phyloP scores from a whole-genome alignment of 257 asterid genomes.

The Anisodus tanguticus region DNA sequence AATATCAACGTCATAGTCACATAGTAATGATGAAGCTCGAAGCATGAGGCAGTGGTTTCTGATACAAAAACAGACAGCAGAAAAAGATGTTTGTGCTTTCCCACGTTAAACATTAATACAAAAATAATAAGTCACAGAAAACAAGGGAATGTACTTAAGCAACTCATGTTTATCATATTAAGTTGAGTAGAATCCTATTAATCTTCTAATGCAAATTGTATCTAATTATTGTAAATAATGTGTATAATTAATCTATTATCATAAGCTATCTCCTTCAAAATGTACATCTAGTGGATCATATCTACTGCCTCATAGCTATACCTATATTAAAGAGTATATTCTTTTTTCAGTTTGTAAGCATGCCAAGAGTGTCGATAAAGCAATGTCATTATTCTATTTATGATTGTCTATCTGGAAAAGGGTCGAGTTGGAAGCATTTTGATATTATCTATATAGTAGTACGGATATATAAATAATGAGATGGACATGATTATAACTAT shows the following conservation, averaged over 20 bases:
- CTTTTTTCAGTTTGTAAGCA: constrained; percentile 45
- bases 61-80: neutral
- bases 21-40: constrained; percentile 18
- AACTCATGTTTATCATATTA: neutral
- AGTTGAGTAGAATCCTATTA: neutral
- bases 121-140: constrained; percentile 17
- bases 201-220: constrained; percentile 18
- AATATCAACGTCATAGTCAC: neutral
- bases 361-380: constrained; percentile 55
- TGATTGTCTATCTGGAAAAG: neutral
- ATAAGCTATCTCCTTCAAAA: neutral
- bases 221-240: neutral
- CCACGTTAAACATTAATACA: constrained; percentile 21
- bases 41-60: constrained; percentile 27
- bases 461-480: neutral
- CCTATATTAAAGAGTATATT: constrained; percentile 14
- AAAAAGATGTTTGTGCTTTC: neutral
- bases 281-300: neutral
- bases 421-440: neutral
- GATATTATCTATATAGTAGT: neutral
- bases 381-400: constrained; percentile 40
- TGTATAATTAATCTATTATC: neutral
- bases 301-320: constrained; percentile 13
- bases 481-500: neutral
- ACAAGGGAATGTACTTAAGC: constrained; percentile 9